These are phyloP conservation scores for Akanthomyces muscarius DNA, from an alignment of 2,329 filamentous ascomycete genomes.

Conservation along the genomic window DNA sequence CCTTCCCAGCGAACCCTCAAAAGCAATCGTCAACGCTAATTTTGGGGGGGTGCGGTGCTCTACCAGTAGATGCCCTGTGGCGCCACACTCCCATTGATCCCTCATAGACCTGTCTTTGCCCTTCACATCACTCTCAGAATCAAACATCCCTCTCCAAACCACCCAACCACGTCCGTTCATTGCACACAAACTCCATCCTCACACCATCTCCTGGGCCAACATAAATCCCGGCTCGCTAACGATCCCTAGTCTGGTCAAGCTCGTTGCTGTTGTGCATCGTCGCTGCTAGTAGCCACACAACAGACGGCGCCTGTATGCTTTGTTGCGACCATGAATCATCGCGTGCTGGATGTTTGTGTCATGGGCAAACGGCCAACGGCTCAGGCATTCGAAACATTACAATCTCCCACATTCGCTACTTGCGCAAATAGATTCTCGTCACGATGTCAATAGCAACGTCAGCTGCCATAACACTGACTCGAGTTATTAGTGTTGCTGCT, in stretches of 20 bases:
- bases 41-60: background rate
- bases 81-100: background rate
- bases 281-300: background rate
- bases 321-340: background rate
- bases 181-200: background rate
- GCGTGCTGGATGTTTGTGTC: background rate
- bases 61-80: background rate
- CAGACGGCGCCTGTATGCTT: background rate
- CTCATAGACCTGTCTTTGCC: background rate
- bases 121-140: background rate
- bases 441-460: background rate
- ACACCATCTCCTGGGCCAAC: background rate
- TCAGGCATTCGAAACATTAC: background rate
- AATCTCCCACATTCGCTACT: background rate
- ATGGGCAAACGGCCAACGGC: background rate
- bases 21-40: background rate
- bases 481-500: background rate
- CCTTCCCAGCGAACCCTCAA: background rate
- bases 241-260: background rate
- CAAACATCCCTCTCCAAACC: background rate
- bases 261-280: background rate
- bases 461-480: slow-evolving; percentile 7
- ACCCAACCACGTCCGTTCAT: background rate
- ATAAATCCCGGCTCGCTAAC: slow-evolving; percentile 1
- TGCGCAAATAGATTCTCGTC: background rate